phyloP scores from a whole-genome alignment of 2,329 filamentous ascomycete genomes.

The Colletotrichum echinochloae region DNA sequence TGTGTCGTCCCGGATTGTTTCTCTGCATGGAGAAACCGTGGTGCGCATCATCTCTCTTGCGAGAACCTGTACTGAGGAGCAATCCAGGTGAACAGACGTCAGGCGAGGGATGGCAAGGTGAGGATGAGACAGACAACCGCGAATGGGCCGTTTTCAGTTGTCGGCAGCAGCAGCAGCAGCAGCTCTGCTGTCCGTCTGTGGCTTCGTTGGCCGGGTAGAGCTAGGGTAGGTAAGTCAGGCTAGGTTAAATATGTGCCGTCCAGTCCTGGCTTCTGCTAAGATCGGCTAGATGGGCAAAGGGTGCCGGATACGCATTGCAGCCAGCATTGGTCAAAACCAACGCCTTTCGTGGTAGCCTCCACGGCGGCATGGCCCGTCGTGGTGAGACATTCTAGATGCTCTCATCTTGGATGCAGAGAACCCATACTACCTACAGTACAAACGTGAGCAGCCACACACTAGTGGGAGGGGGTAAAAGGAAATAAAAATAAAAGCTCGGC shows the following conservation, averaged over 20 bases:
- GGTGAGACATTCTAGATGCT: conserved; percentile 30
- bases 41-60: neutral
- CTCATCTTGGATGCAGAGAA: conserved; percentile 17
- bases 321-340: conserved; percentile 18
- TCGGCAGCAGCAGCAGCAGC: neutral
- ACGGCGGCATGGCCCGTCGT: conserved; percentile 11
- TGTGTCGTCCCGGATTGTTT: neutral
- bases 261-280: neutral
- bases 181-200: conserved; percentile 7
- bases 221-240: neutral
- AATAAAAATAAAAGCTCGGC: conserved; percentile 31
- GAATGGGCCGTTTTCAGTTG: neutral
- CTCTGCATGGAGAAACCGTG: neutral
- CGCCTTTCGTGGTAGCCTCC: conserved; percentile 16
- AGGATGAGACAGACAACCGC: conserved; percentile 16
- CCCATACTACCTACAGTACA: neutral
- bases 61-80: neutral
- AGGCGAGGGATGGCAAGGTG: neutral
- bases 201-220: conserved; percentile 3
- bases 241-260: neutral
- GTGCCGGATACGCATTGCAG: neutral
- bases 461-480: neutral
- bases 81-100: neutral
- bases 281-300: conserved; percentile 9
- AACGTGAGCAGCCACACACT: neutral